Percentiles rank a stretch among this genome's conserved stretches.
These are phyloP conservation scores for Trichophyton equinum DNA, from an alignment of 2,329 filamentous ascomycete species.

Conservation along the genomic window DNA sequence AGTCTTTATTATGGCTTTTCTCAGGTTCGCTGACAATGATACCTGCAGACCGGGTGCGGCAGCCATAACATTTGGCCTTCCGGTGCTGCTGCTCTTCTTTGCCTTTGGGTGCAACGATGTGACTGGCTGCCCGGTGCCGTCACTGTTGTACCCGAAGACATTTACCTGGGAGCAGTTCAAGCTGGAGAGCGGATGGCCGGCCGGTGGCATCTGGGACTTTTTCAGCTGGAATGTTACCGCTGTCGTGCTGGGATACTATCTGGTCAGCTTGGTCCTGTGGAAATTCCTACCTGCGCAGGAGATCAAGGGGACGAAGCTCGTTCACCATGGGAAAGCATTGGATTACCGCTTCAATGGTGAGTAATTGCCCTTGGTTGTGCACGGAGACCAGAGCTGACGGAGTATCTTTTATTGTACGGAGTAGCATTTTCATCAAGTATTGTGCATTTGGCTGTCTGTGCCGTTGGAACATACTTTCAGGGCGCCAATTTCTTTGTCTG, in stretches of 20 bases:
- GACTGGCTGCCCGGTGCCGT: slow-evolving; percentile 78
- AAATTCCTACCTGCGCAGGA: slow-evolving; percentile 62
- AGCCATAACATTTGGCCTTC: slow-evolving; percentile 64
- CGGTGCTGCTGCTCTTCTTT: slow-evolving; percentile 64
- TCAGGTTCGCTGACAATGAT: neutral
- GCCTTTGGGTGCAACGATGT: slow-evolving; percentile 85
- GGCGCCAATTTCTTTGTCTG: slow-evolving; percentile 77
- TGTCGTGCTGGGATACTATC: slow-evolving; percentile 66
- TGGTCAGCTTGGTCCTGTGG: slow-evolving; percentile 62
- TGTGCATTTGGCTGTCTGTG: slow-evolving; percentile 56
- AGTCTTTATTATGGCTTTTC: neutral
- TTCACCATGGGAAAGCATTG: slow-evolving; percentile 53
- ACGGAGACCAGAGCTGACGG: neutral
- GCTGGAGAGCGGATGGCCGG: slow-evolving; percentile 68
- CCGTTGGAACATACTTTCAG: slow-evolving; percentile 60
- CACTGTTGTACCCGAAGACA: slow-evolving; percentile 58
- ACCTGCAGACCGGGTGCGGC: slow-evolving; percentile 9
- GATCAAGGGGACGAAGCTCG: slow-evolving; percentile 56
- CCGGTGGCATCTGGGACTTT: slow-evolving; percentile 56
- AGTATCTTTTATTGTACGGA: neutral
- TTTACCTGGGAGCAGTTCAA: slow-evolving; percentile 62
- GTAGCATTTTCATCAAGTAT: slow-evolving; percentile 69
- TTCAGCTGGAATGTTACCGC: slow-evolving; percentile 55
- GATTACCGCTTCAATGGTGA: slow-evolving; percentile 72
- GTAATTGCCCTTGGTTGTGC: slow-evolving; percentile 11